Conservation (phyloP, 345 rosid species). For the Citrus maxima region DNA sequence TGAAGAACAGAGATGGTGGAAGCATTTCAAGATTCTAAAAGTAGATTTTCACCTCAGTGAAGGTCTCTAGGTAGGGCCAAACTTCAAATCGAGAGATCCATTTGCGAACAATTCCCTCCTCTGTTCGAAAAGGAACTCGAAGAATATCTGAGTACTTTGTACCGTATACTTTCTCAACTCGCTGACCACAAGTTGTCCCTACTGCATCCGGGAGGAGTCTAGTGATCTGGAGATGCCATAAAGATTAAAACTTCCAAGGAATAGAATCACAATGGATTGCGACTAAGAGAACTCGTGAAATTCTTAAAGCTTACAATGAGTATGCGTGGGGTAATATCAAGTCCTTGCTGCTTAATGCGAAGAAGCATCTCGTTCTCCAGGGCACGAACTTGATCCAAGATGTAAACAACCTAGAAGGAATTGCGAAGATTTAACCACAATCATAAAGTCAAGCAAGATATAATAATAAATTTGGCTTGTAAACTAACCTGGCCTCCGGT, state of each 20-base stretch:
- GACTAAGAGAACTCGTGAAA: no score
- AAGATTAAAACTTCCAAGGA: not conserved
- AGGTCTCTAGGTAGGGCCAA: conserved; percentile 91
- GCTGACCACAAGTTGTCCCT: conserved; percentile 90
- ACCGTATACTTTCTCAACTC: conserved; percentile 77
- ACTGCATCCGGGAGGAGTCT: conserved; percentile 86
- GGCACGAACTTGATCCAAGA: conserved; percentile 97
- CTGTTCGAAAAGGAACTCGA: conserved; percentile 76
- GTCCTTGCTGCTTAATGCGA: conserved; percentile 88
- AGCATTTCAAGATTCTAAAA: no score
- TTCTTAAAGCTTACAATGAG: conserved; percentile 53
- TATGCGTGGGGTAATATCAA: conserved; percentile 74
- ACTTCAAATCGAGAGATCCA: conserved; percentile 98
- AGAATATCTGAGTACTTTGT: conserved; percentile 76
- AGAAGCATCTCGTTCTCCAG: conserved; percentile 83
- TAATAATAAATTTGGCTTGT: no score
- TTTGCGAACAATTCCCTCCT: conserved; percentile 69
- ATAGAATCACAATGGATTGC: no score
- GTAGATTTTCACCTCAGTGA: conserved; percentile 56
- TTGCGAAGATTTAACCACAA: not conserved
- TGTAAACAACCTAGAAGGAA: conserved; percentile 69
- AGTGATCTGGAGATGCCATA: conserved; percentile 51
- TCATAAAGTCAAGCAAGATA: no score
- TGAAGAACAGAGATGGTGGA: accelerated
- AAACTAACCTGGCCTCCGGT: conserved; percentile 86